Conservation (phyloP, 768 basidiomycete species). For the Lanmaoa rubissima region DNA sequence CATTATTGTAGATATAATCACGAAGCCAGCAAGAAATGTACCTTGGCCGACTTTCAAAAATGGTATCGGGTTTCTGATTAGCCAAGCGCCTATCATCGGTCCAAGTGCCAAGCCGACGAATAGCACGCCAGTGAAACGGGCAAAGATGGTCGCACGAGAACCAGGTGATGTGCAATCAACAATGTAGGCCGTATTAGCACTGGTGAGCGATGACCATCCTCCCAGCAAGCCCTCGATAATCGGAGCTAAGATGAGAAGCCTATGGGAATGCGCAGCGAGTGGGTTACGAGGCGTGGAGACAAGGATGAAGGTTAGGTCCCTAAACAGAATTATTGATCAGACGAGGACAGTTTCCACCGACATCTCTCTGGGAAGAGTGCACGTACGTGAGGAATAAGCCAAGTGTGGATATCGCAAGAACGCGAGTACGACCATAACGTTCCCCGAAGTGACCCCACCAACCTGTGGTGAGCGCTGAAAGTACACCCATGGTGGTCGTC, state of each 20-base stretch:
- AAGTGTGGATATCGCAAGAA: slow-evolving; percentile 62
- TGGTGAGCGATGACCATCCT: slow-evolving; percentile 67
- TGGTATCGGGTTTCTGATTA: slow-evolving; percentile 45
- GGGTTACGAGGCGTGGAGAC: slow-evolving; percentile 64
- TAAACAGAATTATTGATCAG: slow-evolving; percentile 30
- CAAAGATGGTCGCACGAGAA: slow-evolving; percentile 69
- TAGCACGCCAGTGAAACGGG: slow-evolving; percentile 69
- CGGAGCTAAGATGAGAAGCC: slow-evolving; percentile 74
- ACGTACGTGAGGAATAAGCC: slow-evolving; percentile 75
- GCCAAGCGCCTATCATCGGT: slow-evolving; percentile 61
- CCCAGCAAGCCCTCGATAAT: slow-evolving; percentile 79
- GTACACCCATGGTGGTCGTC: slow-evolving; percentile 70
- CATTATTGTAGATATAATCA: slow-evolving; percentile 7
- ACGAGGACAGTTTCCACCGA: neutral
- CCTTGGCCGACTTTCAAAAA: slow-evolving; percentile 29
- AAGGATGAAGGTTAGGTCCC: slow-evolving; percentile 78
- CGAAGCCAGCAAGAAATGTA: slow-evolving; percentile 8
- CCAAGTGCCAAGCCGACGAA: slow-evolving; percentile 78
- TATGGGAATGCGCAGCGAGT: slow-evolving; percentile 64
- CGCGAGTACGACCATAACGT: slow-evolving; percentile 67
- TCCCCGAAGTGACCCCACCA: slow-evolving; percentile 87
- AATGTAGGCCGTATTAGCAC: slow-evolving; percentile 64
- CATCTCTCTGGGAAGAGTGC: slow-evolving; percentile 21
- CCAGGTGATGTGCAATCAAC: slow-evolving; percentile 82
- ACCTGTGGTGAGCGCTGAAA: slow-evolving; percentile 81